Conservation (phyloP, 2,329 filamentous ascomycete species). For the Colletotrichum eremochloae region DNA sequence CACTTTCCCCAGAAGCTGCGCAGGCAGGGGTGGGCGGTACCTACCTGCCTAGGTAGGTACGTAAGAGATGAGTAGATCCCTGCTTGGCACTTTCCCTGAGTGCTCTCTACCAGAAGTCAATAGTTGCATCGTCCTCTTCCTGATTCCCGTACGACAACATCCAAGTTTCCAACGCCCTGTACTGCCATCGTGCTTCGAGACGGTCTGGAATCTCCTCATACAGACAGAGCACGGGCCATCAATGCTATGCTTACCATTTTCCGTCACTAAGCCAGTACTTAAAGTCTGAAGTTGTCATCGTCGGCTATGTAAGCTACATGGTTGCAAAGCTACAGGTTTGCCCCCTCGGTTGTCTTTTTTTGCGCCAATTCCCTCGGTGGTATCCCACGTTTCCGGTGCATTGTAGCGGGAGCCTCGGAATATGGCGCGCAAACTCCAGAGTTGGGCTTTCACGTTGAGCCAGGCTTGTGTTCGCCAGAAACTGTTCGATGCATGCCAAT, state of each 20-base stretch:
- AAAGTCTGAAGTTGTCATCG: not conserved
- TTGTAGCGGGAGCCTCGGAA: not conserved
- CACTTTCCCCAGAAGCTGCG: constrained; percentile 7
- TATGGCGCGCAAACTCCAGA: constrained; percentile 16
- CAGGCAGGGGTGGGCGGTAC: not conserved
- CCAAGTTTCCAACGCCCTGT: not conserved
- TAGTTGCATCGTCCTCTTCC: not conserved
- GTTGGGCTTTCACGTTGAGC: constrained; percentile 11
- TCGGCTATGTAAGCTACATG: not conserved
- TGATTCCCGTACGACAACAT: not conserved
- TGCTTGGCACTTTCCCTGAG: constrained; percentile 6
- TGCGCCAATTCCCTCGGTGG: too few relatives aligned
- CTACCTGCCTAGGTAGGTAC: not conserved
- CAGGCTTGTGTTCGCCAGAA: constrained; percentile 2
- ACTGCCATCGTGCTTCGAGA: not conserved
- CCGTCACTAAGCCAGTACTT: not conserved
- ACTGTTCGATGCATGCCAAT: not conserved
- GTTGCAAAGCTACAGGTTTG: not conserved
- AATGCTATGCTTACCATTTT: not conserved
- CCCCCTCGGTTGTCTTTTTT: not conserved
- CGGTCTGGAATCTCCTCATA: not conserved
- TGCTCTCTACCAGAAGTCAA: not conserved
- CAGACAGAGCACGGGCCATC: not conserved
- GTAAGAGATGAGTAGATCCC: not conserved
- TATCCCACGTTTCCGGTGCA: too few relatives aligned